phyloP scores from a whole-genome alignment of 495 filamentous ascomycete genomes.

The Podospora tetraspora region DNA sequence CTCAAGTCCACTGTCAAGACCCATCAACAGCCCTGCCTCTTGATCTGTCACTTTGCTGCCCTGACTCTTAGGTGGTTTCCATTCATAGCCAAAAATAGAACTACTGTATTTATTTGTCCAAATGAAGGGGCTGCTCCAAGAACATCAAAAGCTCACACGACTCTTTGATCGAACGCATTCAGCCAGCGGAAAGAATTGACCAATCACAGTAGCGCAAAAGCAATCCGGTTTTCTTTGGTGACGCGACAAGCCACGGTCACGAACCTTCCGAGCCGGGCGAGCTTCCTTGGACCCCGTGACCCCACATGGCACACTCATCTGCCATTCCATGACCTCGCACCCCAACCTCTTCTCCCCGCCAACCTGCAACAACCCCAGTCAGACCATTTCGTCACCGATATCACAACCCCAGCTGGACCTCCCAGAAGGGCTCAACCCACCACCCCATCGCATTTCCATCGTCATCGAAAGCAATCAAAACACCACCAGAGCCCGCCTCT shows the following conservation, averaged over 20 bases:
- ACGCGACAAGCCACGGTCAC: constrained; percentile 25
- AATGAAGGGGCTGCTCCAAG: neutral
- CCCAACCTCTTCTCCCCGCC: neutral
- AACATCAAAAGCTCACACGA: neutral
- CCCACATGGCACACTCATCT: neutral
- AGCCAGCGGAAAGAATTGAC: neutral
- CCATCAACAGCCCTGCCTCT: neutral
- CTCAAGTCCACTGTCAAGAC: no score
- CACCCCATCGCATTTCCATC: neutral
- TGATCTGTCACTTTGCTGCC: neutral
- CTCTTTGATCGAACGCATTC: neutral
- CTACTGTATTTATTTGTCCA: neutral
- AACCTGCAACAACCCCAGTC: neutral
- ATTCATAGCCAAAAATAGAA: neutral
- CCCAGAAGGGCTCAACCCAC: neutral
- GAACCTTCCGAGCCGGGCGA: constrained; percentile 4
- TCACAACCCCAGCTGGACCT: neutral
- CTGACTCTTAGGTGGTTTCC: neutral
- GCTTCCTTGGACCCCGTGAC: constrained; percentile 5
- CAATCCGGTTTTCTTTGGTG: constrained; percentile 13
- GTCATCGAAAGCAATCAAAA: neutral
- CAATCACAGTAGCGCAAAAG: constrained; percentile 13
- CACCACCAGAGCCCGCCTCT: neutral
- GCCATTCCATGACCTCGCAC: neutral
- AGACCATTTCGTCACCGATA: neutral